Evolutionary conservation across 1,284 basidiomycete genomes (phyloP), one percentile per base, ranked within the genome.

Genomic region (Ceratobasidium sp.): DNA sequence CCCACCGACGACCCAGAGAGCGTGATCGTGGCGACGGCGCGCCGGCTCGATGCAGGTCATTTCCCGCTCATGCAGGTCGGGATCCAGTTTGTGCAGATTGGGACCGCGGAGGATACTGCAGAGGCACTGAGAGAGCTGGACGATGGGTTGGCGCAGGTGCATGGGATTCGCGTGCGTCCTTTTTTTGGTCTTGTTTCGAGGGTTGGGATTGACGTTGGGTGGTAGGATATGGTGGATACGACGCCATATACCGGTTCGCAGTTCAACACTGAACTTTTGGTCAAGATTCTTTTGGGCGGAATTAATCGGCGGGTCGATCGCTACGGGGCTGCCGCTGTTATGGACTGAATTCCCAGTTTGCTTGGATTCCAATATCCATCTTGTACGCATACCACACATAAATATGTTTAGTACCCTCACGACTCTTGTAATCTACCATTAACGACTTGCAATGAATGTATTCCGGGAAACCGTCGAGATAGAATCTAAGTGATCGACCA

Each of bases 81-180:
- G 34, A 86, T 90, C 37, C 88, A 89, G 75, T 89, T 90, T 75
- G 85, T 90, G 9, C 89, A 90, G 76, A 85, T 90, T 58, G 88
- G 89, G 4, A 78, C 84, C 63, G 83, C 83, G 71, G 77, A 75
- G 0, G 77, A 78, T 0, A 89, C 89, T 0, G 84, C 84, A 0
- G 79, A 80, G 53, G 88, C 83, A 64, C 81, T 90, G 14, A 49
- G 63, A 14, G 71, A 76, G 27, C 80, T 89, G 24, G 88, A 90
- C 76, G 84, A 89, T 34, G 83, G 81, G 16, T 79, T 88, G 56
- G 80, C 81, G 41, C 74, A 61, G 1, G 76, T 75, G 3, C 81
- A 85, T 77, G 80, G 81, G 62, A 81, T 77, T 41, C 48, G 77
- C 46, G 85, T 86, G 77, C 29, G 79, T 78, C 37, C 22, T 8